Percentiles rank a stretch among this genome's conserved stretches.
Evolutionary conservation across 164 flowering plant genomes (phyloP).

Genomic region (Taxillus chinensis): DNA sequence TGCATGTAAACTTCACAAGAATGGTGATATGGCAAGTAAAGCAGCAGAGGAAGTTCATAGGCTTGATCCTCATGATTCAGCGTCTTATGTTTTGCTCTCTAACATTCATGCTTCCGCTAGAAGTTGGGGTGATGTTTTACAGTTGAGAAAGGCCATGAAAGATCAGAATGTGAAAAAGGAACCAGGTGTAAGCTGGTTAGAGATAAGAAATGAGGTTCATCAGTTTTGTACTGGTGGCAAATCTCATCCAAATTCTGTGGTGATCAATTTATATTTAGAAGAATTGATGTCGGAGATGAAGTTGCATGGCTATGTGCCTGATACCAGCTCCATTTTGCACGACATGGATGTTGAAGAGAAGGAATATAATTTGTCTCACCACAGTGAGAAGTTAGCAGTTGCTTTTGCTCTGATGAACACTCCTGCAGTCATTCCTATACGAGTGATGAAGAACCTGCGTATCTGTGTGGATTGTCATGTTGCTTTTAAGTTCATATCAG

Average conservation of each 20-base stretch:
- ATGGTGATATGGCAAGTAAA: slow-evolving; percentile 53
- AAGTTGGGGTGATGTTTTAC: slow-evolving; percentile 55
- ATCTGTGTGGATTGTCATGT: slow-evolving; percentile 61
- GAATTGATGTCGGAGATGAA: slow-evolving; percentile 43
- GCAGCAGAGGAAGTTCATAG: slow-evolving; percentile 36
- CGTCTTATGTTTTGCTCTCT: slow-evolving; percentile 56
- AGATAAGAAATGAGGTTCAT: slow-evolving; percentile 51
- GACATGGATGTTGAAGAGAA: slow-evolving; percentile 62
- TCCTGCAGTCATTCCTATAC: slow-evolving; percentile 34
- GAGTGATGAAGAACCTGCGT: slow-evolving; percentile 71
- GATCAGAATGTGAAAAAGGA: slow-evolving; percentile 58
- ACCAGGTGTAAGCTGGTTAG: slow-evolving; percentile 79
- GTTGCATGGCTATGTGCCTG: slow-evolving; percentile 44
- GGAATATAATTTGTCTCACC: slow-evolving; percentile 45
- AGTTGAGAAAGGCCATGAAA: slow-evolving; percentile 52
- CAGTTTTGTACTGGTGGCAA: slow-evolving; percentile 45
- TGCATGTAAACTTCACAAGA: slow-evolving; percentile 61
- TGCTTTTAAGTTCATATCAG: slow-evolving; percentile 50
- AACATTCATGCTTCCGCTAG: slow-evolving; percentile 50
- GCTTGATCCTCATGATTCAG: slow-evolving; percentile 54
- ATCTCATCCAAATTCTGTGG: slow-evolving; percentile 40
- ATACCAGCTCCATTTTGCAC: slow-evolving; percentile 39
- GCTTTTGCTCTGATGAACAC: slow-evolving; percentile 55
- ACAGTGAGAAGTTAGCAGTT: slow-evolving; percentile 66
- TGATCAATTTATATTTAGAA: slow-evolving; percentile 40